These are phyloP conservation scores for Cyberlindnera maclurae DNA, from an alignment of 805 yeast species.

Conservation along the genomic window DNA sequence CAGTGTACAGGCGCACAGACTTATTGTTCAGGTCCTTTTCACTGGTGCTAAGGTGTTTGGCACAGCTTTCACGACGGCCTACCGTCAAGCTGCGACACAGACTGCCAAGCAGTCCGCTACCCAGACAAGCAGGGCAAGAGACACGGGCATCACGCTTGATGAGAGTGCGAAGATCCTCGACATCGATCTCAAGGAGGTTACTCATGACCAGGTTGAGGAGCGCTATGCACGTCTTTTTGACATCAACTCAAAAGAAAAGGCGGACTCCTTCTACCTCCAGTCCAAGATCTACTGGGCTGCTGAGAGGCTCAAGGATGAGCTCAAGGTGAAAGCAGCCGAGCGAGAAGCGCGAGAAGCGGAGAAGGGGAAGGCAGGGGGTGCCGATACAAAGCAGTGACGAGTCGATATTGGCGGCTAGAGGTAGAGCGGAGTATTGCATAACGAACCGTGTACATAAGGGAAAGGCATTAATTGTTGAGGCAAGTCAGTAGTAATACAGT, in stretches of 20 bases:
- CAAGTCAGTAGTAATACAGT: background rate
- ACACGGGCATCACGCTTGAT: constrained; percentile 73
- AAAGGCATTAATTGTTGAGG: background rate
- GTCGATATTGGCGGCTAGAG: background rate
- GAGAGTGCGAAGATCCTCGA: constrained; percentile 91
- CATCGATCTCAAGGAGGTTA: constrained; percentile 50
- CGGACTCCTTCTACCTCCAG: constrained; percentile 92
- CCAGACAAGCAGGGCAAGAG: constrained; percentile 38
- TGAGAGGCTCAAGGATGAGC: constrained; percentile 79
- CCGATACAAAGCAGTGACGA: constrained; percentile 4
- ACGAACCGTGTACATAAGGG: constrained; percentile 1
- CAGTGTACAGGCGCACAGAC: constrained; percentile 69
- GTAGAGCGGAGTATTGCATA: constrained; percentile 1
- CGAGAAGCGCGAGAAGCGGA: constrained; percentile 18
- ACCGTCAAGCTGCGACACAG: constrained; percentile 92
- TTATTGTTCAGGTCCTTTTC: constrained; percentile 78
- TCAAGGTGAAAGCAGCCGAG: constrained; percentile 46
- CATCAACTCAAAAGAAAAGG: constrained; percentile 87
- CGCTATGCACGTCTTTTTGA: constrained; percentile 80
- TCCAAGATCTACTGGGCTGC: constrained; percentile 91
- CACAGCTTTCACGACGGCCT: constrained; percentile 93
- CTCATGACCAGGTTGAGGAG: constrained; percentile 55
- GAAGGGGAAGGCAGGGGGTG: constrained; percentile 5
- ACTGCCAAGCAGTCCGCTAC: constrained; percentile 66
- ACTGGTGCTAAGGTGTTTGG: constrained; percentile 97